Conservation (phyloP, 208 protist genomes). For the Willaertia magna region DNA sequence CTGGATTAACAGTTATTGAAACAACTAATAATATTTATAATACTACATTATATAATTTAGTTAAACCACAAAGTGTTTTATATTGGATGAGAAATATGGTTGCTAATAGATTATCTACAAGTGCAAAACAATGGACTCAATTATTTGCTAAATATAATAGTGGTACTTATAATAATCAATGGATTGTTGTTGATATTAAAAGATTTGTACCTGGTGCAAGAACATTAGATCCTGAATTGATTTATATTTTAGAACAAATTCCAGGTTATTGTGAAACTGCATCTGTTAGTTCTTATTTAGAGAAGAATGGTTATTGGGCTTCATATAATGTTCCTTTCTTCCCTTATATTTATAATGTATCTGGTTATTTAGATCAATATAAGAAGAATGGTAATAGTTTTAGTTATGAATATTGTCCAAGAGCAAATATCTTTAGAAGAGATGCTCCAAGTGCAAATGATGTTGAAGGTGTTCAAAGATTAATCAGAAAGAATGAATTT, state of each 20-base stretch:
- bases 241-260: constrained; percentile 61
- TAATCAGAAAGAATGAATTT: constrained; percentile 48
- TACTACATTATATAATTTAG: constrained; percentile 26
- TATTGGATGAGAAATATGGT: constrained; percentile 48
- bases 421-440: constrained; percentile 49
- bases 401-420: constrained; percentile 36
- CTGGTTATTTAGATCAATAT: constrained; percentile 29
- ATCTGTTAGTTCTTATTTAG: constrained; percentile 44
- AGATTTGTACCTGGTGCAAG: constrained; percentile 24
- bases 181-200: constrained; percentile 62
- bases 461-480: not conserved
- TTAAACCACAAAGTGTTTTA: constrained; percentile 40
- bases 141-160: constrained; percentile 56
- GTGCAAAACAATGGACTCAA: constrained; percentile 43
- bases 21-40: constrained; percentile 44
- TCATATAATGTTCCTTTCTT: constrained; percentile 66
- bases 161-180: constrained; percentile 81
- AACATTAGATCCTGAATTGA: constrained; percentile 5
- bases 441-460: constrained; percentile 27
- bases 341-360: constrained; percentile 46
- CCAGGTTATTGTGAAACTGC: constrained; percentile 34
- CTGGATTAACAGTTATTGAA: constrained; percentile 50
- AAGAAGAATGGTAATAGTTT: constrained; percentile 34
- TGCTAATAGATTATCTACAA: constrained; percentile 43
- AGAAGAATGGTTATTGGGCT: constrained; percentile 41